Evolutionary conservation across 768 basidiomycete genomes (phyloP), one percentile per base, ranked within the genome.

Genomic region (Russula sp.): DNA sequence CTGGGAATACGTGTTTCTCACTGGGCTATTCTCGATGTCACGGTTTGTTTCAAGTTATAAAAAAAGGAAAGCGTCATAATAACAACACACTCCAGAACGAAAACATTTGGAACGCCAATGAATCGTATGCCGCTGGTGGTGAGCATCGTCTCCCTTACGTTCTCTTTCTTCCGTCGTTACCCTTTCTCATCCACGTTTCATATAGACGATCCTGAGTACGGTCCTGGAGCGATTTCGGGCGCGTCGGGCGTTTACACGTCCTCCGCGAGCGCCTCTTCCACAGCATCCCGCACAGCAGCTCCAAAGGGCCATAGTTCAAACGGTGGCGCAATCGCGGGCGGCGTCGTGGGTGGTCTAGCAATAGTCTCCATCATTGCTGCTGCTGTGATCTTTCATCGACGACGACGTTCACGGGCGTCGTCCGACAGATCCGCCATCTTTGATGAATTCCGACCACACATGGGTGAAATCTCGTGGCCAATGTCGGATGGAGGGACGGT

Each of bases 1-100:
- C 16, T 18, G 4, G 63, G 59, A 32, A 60, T 48, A 28, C 9
- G 22, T 16, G 63, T 64, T 7, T 48, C 36, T 14, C 14, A 32
- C 11, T 64, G 63, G 58, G 44, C 57, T 30, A 52, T 42, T 46
- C 5, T 59, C 6, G 34, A 64, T 10, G 13, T 50, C 36, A 59
- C 53, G 11, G 58, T 64, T 30, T 13, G 63, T 48, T 42, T n/a
- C 32, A 16, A 0, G 10, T 22, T 22, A n/a, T n/a, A n/a, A n/a
- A n/a, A n/a, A n/a, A n/a, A n/a, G n/a, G n/a, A n/a, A n/a, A 18
- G 13, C 5, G 7, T 1, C 24, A 3, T 28, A 26, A 5, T 26
- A 18, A 48, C 44, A 8, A 3, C 32, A n/a, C 10, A 46, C 20
- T 13, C 8, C 53, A 55, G 63, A 5, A 8, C n/a, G 26, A 30